Evolutionary conservation across 306 rosid species (phyloP).

Genomic region (Rubus parviflorus): DNA sequence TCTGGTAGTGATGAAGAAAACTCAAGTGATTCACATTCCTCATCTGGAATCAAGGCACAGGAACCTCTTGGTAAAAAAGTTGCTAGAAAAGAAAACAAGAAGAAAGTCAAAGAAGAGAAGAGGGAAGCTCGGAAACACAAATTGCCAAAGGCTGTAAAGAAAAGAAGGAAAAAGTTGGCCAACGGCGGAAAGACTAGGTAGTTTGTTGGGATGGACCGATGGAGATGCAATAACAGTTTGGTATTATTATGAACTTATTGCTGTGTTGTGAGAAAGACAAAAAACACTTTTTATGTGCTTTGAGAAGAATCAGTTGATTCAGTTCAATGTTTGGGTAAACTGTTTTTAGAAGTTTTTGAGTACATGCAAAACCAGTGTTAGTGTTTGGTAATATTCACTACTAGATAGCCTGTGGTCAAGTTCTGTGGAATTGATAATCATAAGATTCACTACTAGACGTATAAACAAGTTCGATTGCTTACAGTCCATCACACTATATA

Average conservation of each 20-base stretch:
- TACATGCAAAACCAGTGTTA: no score
- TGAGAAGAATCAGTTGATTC: neutral
- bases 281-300: neutral
- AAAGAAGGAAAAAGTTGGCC: slow-evolving; percentile 69
- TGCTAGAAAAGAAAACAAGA: slow-evolving; percentile 75
- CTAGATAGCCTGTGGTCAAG: neutral
- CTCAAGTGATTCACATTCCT: slow-evolving; percentile 45
- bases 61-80: slow-evolving; percentile 59
- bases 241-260: neutral
- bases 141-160: slow-evolving; percentile 79
- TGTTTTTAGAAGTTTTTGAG: no score
- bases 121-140: slow-evolving; percentile 72
- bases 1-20: slow-evolving; percentile 32
- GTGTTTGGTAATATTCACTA: no score
- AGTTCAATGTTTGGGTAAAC: neutral
- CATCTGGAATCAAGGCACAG: slow-evolving; percentile 36
- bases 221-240: neutral
- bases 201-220: neutral
- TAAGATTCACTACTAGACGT: no score
- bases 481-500: no score
- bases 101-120: slow-evolving; percentile 85
- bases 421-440: no score
- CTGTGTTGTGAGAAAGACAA: no score
- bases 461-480: no score
- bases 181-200: slow-evolving; percentile 60